Conservation (phyloP, 23 red algal species). For the Gracilariopsis chorda region DNA sequence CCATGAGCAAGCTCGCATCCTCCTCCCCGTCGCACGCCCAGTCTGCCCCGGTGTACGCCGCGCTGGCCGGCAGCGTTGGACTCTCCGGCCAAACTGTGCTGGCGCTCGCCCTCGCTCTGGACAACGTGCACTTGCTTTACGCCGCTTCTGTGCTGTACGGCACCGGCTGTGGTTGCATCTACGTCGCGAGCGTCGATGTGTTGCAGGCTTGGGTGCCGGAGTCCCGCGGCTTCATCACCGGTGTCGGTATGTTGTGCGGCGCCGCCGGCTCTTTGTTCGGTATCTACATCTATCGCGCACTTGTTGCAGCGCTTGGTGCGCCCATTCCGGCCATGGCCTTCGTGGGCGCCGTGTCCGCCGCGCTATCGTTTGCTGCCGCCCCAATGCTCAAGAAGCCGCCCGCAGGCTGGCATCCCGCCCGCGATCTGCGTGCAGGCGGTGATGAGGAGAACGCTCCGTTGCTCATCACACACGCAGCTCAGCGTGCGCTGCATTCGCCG, state of each 20-base stretch:
- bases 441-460: too few species aligned
- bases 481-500: too few species aligned
- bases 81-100: conserved; percentile 6
- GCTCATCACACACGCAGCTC: too few species aligned
- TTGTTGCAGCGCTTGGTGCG: background rate
- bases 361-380: background rate
- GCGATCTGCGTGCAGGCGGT: background rate
- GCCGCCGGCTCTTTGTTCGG: conserved; percentile 15
- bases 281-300: background rate
- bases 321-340: background rate
- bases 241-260: conserved; percentile 38
- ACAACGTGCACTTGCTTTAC: background rate
- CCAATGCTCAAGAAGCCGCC: background rate
- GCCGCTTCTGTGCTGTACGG: background rate
- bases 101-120: background rate
- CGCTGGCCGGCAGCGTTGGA: background rate
- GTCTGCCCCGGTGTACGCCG: background rate
- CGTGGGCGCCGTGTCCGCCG: background rate
- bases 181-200: conserved; percentile 38
- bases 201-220: conserved; percentile 44
- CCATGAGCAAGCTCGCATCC: conserved; percentile 21
- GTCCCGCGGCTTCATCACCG: background rate
- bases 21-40: background rate
- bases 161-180: conserved; percentile 16
- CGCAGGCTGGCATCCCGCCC: background rate